These are phyloP conservation scores for Arctostaphylos glauca DNA, from an alignment of 148 eudicot species.

Conservation along the genomic window DNA sequence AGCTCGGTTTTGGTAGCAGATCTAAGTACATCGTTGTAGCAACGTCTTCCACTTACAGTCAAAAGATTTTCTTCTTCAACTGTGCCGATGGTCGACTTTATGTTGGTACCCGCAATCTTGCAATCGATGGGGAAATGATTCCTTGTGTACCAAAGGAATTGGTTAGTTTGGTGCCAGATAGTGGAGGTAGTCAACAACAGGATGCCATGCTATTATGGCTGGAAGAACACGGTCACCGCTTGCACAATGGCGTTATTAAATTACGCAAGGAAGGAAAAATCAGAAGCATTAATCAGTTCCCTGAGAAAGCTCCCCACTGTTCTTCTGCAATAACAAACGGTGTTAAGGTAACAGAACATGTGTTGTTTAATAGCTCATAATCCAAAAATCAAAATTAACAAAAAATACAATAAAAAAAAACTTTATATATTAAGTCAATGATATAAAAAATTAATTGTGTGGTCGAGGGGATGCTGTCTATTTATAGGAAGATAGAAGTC, in stretches of 20 bases:
- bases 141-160: conserved; percentile 77
- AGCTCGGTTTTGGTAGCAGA: conserved; percentile 32
- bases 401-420: too few species aligned
- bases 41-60: conserved; percentile 31
- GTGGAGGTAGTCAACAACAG: conserved; percentile 33
- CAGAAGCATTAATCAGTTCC: conserved; percentile 62
- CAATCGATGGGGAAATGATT: conserved; percentile 59
- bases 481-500: not conserved
- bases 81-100: conserved; percentile 64
- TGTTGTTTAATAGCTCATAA: not conserved
- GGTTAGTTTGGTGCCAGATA: conserved; percentile 35
- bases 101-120: conserved; percentile 71
- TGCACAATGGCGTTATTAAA: conserved; percentile 58
- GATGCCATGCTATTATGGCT: conserved; percentile 89
- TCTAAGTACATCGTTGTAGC: conserved; percentile 58
- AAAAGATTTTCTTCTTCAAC: conserved; percentile 61
- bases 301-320: conserved; percentile 68
- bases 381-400: too few species aligned
- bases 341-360: conserved; percentile 57
- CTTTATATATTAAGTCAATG: too few species aligned
- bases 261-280: conserved; percentile 45
- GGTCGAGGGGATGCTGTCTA: not conserved
- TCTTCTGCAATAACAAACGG: conserved; percentile 74
- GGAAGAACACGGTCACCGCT: conserved; percentile 85
- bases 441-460: too few species aligned